Evolutionary conservation across 352 stramenopile genomes (phyloP), one percentile per base, ranked within the genome.

Genomic region (Phytophthora vignae): DNA sequence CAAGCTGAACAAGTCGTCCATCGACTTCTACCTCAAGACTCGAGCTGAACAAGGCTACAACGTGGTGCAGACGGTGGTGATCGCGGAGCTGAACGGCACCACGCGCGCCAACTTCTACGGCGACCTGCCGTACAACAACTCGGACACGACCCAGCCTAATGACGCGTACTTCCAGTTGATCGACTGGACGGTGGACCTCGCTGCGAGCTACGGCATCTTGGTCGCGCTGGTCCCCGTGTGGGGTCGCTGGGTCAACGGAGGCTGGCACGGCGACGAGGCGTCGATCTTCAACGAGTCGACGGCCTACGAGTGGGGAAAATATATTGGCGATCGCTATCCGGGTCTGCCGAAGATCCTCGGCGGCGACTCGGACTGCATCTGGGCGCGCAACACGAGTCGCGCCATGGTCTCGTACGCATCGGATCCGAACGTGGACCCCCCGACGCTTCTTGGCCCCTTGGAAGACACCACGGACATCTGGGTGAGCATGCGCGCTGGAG

Each of bases 1-100:
- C 66, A 58, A 54, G 0, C 66, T 77, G 17, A 77, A 74, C 71
- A 77, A 77, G 50, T 74, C 71, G 9, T 77, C 71, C 36, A 77
- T 74, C 56, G 71, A 74, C 25, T 68, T 71, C 9, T 74, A 77
- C 60, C 71, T 77, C 27, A 57, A 71, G 44, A 77, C 59, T 1
- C 66, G 65, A 2, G 71, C 65, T 11, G 67, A 73, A 11, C 71
- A 77, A 33, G 71, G 71, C 2, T 77, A 60, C 60, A 74, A 77
- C 49, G 60, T 77, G 31, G 59, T 74, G 6, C 71, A 74, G 56
- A 77, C 54, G n/a, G 71, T 77, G 7, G 55, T 74, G 11, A 49
- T 77, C 29, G 62, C 66, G 3, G 71, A 77, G 61, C n/a, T 74
- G 3, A 60, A 74, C 15, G 71, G 71, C 33, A 74, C 71, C 8